Evolutionary conservation across 163 green algal genomes (phyloP), one percentile per base, ranked within the genome.

Genomic region (Chloromonas sp.): DNA sequence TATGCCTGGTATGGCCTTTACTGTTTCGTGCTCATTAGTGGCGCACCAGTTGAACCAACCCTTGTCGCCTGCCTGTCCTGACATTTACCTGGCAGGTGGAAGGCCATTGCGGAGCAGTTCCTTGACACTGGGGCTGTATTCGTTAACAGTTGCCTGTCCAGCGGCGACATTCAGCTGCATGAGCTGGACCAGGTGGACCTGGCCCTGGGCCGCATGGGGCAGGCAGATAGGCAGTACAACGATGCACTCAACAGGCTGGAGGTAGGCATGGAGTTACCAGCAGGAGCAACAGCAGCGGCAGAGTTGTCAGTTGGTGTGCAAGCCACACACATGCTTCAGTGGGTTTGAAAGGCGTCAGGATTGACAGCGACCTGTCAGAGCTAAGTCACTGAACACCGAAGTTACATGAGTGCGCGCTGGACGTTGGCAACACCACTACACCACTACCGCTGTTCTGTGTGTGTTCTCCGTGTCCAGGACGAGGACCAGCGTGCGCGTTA

Each of bases 401-500:
- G 36, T 36, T 36, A 36, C 36, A 36, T 36, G 36, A 36, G 36
- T 36, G 36, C 36, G 36, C 36, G 36, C 36, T 36, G 36, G 36
- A 36, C 36, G 36, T 36, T 36, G 36, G 36, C 36, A 36, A 36
- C 36, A 36, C 36, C 36, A 36, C 36, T 36, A 36, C 36, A 36
- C 36, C 36, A 36, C 36, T 36, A 36, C 36, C 36, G 36, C 36
- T 36, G 36, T 36, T 36, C 36, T 36, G 36, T 36, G 14, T 84
- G 60, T 80, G 60, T 78, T 2, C 62, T 81, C 3, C 58, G 13
- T 14, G 14, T 58, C 1, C 84, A 88, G 87, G 83, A 79, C 1
- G 87, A 91, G 82, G 88, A 91, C 82, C 82, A 84, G n/a, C 82
- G 82, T 2, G 88, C 86, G 0, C 84, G 86, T 1, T 85, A 89